Conservation (phyloP, 2,329 filamentous ascomycete species). For the Cadophora sp. region DNA sequence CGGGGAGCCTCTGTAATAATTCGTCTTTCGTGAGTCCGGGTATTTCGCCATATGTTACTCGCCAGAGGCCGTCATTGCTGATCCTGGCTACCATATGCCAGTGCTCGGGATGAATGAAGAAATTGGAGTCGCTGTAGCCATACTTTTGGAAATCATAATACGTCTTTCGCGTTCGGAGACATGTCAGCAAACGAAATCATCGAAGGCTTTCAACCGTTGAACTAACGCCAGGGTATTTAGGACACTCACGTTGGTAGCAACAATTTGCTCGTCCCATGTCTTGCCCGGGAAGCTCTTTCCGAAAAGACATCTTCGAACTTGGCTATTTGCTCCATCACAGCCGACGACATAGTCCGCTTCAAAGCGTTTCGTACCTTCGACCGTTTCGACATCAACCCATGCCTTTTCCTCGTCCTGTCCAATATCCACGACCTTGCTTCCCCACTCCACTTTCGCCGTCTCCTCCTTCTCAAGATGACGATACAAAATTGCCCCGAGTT, state of each 20-base stretch:
- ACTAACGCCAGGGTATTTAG: conserved; percentile 53
- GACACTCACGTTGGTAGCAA: conserved; percentile 21
- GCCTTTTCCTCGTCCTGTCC: not conserved
- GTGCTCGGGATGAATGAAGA: conserved; percentile 67
- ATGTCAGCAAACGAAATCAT: not conserved
- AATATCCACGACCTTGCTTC: not conserved
- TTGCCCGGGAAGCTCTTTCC: not conserved
- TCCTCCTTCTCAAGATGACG: not conserved
- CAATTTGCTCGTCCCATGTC: conserved; percentile 39
- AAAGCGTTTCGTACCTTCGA: not conserved
- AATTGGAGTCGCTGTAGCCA: conserved; percentile 61
- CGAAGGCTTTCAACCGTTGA: not conserved
- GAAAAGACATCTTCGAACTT: not conserved
- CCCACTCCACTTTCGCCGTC: not conserved
- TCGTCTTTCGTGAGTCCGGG: conserved; percentile 57
- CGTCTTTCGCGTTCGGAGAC: conserved; percentile 48
- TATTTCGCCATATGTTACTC: conserved; percentile 67
- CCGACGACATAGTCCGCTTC: not conserved
- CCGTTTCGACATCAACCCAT: not conserved
- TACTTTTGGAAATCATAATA: conserved; percentile 64
- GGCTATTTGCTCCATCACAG: not conserved
- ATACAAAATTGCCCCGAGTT: not conserved
- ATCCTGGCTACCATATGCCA: conserved; percentile 68
- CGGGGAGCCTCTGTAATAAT: conserved; percentile 39
- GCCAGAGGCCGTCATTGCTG: conserved; percentile 62